These are phyloP conservation scores for Eimeria mitis DNA, from an alignment of 169 alveolate genomes.

Conservation along the genomic window DNA sequence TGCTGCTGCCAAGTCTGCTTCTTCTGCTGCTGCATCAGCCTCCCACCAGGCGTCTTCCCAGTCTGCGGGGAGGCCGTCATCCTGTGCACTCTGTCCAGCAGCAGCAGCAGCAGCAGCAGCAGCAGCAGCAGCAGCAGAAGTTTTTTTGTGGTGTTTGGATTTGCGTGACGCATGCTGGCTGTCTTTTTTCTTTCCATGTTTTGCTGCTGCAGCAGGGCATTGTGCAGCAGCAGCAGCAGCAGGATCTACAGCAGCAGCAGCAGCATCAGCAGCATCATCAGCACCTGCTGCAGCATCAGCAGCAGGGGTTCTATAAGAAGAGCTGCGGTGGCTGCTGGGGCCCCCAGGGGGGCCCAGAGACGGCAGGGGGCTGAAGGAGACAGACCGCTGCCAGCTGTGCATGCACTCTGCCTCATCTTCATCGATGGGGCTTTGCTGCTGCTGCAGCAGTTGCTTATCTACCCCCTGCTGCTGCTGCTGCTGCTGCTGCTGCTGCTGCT, in stretches of 20 bases:
- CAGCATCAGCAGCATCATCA: not conserved
- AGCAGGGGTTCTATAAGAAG: not conserved
- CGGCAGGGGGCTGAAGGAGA: not conserved
- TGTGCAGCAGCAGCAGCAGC: conserved; percentile 13
- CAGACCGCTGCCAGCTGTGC: not conserved
- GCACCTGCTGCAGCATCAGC: not conserved
- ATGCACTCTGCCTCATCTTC: not conserved
- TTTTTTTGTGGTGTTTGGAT: not conserved
- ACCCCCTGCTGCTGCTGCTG: not conserved
- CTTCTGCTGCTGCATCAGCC: conserved; percentile 10
- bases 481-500: conserved; percentile 12
- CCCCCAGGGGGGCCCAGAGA: not conserved
- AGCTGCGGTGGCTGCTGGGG: not conserved
- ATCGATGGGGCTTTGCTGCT: too few relatives aligned
- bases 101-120: conserved; percentile 11
- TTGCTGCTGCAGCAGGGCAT: conserved; percentile 5
- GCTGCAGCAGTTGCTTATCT: not conserved
- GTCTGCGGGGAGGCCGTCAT: not conserved
- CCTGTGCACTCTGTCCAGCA: not conserved
- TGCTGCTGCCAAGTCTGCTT: not conserved
- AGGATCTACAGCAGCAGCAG: too few relatives aligned
- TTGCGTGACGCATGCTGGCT: conserved; percentile 10
- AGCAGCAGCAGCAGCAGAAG: conserved; percentile 17
- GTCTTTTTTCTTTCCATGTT: conserved; percentile 9
- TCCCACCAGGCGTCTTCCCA: conserved; percentile 19